Conservation (phyloP, 352 stramenopile genomes). For the Phytophthora litchii region DNA sequence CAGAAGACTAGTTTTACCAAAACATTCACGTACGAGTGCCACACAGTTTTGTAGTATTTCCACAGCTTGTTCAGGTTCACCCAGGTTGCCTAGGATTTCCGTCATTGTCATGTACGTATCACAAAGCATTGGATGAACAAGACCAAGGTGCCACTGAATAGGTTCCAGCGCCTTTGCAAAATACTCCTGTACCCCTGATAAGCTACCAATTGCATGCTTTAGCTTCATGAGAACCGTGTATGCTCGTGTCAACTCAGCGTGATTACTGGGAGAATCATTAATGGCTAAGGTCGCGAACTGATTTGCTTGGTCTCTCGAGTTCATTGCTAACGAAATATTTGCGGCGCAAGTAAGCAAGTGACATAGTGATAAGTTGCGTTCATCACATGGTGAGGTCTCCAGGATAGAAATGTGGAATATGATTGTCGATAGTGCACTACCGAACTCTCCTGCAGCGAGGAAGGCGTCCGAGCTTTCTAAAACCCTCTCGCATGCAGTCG, state of each 20-base stretch:
- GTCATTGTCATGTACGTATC: constrained; percentile 57
- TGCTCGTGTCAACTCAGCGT: constrained; percentile 31
- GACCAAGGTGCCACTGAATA: constrained; percentile 52
- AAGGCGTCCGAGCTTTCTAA: constrained; percentile 31
- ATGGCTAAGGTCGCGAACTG: constrained; percentile 40
- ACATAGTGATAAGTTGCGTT: constrained; percentile 37
- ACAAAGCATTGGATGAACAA: constrained; percentile 41
- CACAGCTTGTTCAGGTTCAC: constrained; percentile 35
- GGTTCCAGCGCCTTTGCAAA: constrained; percentile 42
- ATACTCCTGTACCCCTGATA: constrained; percentile 17
- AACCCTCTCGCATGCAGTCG: constrained; percentile 27
- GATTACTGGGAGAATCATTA: constrained; percentile 37
- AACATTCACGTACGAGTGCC: constrained; percentile 43
- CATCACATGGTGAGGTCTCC: constrained; percentile 34
- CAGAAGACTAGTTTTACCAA: constrained; percentile 48
- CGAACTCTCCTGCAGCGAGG: constrained; percentile 26
- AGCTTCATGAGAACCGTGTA: constrained; percentile 47
- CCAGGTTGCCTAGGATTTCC: constrained; percentile 35
- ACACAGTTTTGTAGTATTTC: constrained; percentile 32
- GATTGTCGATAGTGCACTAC: constrained; percentile 35
- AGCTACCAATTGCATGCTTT: constrained; percentile 23
- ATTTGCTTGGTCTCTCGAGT: constrained; percentile 28
- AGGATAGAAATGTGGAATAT: constrained; percentile 54
- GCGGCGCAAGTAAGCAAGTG: constrained; percentile 47
- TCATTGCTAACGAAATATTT: constrained; percentile 44